phyloP scores from a whole-genome alignment of 257 asterid species.

The Scutellaria galericulata region DNA sequence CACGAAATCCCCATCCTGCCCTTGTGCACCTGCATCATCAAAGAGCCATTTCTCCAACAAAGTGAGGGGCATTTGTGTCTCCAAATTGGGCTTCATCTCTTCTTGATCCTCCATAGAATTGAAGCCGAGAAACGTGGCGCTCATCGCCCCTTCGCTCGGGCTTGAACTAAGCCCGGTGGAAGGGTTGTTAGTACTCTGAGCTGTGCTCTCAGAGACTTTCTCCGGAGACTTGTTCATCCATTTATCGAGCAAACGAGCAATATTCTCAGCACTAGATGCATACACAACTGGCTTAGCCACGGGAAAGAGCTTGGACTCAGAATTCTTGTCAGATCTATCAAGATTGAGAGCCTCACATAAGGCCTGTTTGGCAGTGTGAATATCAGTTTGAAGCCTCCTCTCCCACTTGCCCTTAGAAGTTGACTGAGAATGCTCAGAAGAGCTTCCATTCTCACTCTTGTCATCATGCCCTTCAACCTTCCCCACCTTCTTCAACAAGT shows the following conservation, averaged over 20 bases:
- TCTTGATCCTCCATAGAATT: conserved; percentile 36
- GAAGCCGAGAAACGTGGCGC: conserved; percentile 41
- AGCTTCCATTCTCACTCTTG: conserved; percentile 30
- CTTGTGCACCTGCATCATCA: conserved; percentile 60
- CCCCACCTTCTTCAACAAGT: conserved; percentile 69
- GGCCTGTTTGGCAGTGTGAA: conserved; percentile 87
- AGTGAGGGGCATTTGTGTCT: conserved; percentile 47
- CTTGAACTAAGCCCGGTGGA: conserved; percentile 49
- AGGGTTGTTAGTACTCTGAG: conserved; percentile 41
- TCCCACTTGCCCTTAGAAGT: conserved; percentile 87
- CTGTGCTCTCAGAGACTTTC: conserved; percentile 18
- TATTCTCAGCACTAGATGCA: conserved; percentile 70
- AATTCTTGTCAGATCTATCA: conserved; percentile 39
- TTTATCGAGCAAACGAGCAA: conserved; percentile 63
- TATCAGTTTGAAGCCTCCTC: conserved; percentile 87
- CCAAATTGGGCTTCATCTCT: conserved; percentile 40
- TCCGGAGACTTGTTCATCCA: conserved; percentile 55
- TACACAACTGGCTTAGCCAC: conserved; percentile 34
- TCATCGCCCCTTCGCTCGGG: conserved; percentile 64
- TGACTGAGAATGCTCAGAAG: conserved; percentile 35
- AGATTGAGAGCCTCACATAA: conserved; percentile 76
- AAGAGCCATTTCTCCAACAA: conserved; percentile 67
- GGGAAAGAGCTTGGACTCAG: conserved; percentile 31
- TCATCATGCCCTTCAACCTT: conserved; percentile 49
- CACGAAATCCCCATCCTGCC: conserved; percentile 65